phyloP scores from a whole-genome alignment of 78 protist genomes.

The Speleostelium caveatum region DNA sequence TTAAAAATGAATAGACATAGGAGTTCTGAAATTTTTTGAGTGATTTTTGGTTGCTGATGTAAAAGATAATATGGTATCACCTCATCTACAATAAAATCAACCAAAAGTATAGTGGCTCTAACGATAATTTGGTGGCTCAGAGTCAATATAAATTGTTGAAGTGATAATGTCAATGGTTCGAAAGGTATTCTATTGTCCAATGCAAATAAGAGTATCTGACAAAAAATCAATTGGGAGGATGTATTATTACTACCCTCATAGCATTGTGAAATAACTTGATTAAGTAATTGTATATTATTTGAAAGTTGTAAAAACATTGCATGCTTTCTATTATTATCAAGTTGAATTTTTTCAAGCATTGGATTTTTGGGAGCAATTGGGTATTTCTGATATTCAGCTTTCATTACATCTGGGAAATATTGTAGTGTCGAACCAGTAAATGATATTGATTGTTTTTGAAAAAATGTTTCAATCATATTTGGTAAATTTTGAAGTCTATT shows the following conservation, averaged over 20 bases:
- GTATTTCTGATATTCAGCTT: background rate
- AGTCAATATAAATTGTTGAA: background rate
- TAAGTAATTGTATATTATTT: background rate
- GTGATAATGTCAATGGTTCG: background rate
- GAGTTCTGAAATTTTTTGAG: background rate
- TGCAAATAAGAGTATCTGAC: slow-evolving; percentile 9
- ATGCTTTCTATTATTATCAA: slow-evolving; percentile 9
- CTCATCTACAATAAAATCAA: slow-evolving; percentile 37
- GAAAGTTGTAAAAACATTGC: background rate
- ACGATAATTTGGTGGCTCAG: background rate
- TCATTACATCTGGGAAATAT: slow-evolving; percentile 33
- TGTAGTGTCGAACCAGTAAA: slow-evolving; percentile 1
- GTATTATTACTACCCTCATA: background rate
- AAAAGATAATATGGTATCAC: background rate
- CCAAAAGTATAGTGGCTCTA: background rate
- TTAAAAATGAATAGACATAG: slow-evolving; percentile 8
- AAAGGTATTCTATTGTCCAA: background rate
- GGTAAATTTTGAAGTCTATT: background rate
- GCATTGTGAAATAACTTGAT: background rate
- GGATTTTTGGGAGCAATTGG: background rate
- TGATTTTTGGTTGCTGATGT: background rate
- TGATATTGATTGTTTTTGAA: background rate
- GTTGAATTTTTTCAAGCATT: slow-evolving; percentile 16
- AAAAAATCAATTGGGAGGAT: background rate
- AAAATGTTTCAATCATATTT: slow-evolving; percentile 2